Evolutionary conservation across 306 rosid genomes (phyloP).

Genomic region (Begonia masoniana): DNA sequence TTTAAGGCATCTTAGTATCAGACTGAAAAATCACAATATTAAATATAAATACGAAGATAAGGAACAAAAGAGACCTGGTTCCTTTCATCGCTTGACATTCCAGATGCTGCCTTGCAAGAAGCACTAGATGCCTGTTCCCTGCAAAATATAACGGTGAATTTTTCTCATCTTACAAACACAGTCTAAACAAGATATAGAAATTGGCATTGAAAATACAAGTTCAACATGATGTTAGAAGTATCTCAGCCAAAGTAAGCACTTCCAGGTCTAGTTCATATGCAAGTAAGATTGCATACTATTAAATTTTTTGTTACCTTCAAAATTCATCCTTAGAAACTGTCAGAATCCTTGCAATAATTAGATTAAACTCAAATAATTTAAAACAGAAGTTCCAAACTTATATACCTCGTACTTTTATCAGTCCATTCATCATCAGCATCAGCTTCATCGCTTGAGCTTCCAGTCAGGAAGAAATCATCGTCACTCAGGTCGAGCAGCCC

Average conservation of each 20-base stretch:
- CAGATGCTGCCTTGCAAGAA: slow-evolving; percentile 93
- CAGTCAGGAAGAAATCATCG: slow-evolving; percentile 79
- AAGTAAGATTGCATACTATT: too few relatives aligned
- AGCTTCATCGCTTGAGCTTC: slow-evolving; percentile 92
- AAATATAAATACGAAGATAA: too few relatives aligned
- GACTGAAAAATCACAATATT: slow-evolving; percentile 7
- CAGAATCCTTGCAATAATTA: background rate
- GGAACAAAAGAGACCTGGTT: slow-evolving; percentile 50
- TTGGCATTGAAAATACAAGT: slow-evolving; percentile 2
- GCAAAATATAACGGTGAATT: slow-evolving; percentile 15
- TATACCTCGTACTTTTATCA: slow-evolving; percentile 79
- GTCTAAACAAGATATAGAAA: slow-evolving; percentile 1
- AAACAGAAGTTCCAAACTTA: slow-evolving; percentile 2
- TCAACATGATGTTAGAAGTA: background rate
- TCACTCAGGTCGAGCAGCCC: slow-evolving; percentile 92
- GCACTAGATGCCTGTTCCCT: slow-evolving; percentile 98
- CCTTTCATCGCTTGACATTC: slow-evolving; percentile 96
- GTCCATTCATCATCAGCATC: slow-evolving; percentile 99
- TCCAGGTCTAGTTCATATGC: too few relatives aligned
- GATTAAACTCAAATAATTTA: background rate
- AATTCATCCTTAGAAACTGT: too few relatives aligned
- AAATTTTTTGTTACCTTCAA: too few relatives aligned
- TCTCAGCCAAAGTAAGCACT: too few relatives aligned
- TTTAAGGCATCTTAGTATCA: background rate
- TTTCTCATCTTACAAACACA: background rate